phyloP scores from a whole-genome alignment of 345 rosid genomes.

The Nephelium lappaceum region DNA sequence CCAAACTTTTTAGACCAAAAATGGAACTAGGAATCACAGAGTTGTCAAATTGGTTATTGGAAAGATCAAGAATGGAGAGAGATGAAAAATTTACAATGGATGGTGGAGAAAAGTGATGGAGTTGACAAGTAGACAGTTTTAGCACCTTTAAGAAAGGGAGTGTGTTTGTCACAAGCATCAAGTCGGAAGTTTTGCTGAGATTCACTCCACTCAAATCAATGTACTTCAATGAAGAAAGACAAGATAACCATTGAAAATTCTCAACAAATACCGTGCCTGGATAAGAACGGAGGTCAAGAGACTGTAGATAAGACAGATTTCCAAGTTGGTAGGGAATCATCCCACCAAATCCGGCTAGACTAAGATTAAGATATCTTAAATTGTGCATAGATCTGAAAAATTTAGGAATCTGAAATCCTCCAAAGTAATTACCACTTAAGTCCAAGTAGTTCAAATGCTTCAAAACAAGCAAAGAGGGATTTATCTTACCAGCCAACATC shows the following conservation, averaged over 20 bases:
- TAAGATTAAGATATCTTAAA: neutral
- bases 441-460: no score
- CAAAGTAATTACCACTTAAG: no score
- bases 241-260: neutral
- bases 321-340: neutral
- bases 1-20: neutral
- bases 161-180: neutral
- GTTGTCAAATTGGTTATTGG: neutral
- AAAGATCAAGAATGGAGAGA: neutral
- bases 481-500: no score
- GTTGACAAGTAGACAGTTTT: neutral
- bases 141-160: neutral
- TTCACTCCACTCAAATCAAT: neutral
- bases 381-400: neutral
- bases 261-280: neutral
- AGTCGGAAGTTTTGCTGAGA: neutral
- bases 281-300: neutral
- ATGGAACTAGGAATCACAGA: neutral
- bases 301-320: neutral
- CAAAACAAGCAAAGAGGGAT: no score
- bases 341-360: neutral
- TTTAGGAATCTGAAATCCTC: neutral
- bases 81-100: neutral
- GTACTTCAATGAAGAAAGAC: neutral
- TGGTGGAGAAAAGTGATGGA: neutral